A percentile compares a stretch with the other conserved stretches of the same genome.
phyloP scores from a whole-genome alignment of 805 yeast species.

The Tetrapisispora arboricola region DNA sequence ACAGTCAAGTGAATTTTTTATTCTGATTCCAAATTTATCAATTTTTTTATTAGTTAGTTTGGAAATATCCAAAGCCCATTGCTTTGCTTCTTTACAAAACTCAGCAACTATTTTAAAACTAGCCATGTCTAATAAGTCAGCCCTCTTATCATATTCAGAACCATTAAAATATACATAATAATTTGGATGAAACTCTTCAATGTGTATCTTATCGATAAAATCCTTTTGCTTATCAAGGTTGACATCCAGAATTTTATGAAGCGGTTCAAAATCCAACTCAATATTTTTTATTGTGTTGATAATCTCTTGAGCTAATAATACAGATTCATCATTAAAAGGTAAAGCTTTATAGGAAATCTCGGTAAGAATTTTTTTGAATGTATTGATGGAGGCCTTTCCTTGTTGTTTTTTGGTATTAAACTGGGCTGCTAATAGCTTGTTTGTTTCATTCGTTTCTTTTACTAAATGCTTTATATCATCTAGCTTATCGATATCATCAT shows the following conservation, averaged over 20 bases:
- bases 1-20: background rate
- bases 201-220: conserved; percentile 1
- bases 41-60: background rate
- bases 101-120: conserved; percentile 11
- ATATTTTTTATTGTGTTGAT: conserved; percentile 7
- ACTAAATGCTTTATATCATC: conserved; percentile 10
- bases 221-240: conserved; percentile 8
- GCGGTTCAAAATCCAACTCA: conserved; percentile 10
- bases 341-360: conserved; percentile 8
- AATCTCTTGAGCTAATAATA: conserved; percentile 9
- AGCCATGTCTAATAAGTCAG: conserved; percentile 22
- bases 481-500: conserved; percentile 15
- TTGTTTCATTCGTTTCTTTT: conserved; percentile 11
- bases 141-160: conserved; percentile 26
- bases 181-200: conserved; percentile 4
- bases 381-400: conserved; percentile 7
- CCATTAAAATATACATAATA: conserved; percentile 20
- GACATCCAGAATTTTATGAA: conserved; percentile 6
- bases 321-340: conserved; percentile 15
- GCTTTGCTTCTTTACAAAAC: conserved; percentile 8
- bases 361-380: conserved; percentile 6
- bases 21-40: background rate
- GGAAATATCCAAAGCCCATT: conserved; percentile 6
- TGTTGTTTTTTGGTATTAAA: conserved; percentile 7
- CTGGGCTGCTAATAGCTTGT: conserved; percentile 8